Base-by-base conservation (phyloP, 1,284 basidiomycete genomes). In the Agroathelia rolfsii region DNA sequence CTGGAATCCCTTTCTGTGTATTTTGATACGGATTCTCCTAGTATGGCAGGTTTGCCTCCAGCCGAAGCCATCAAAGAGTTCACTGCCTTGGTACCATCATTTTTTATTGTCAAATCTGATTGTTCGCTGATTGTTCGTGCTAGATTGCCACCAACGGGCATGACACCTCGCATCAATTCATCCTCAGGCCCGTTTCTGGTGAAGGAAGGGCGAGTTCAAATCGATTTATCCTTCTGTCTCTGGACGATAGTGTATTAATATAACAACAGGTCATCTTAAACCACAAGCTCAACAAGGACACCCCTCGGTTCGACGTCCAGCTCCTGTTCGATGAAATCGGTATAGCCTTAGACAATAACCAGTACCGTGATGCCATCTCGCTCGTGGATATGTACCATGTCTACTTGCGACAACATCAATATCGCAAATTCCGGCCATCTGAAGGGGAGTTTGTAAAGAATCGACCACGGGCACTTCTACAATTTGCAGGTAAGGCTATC, bases 311-410 rank as follows among this genome's bases (percentile, higher is more conserved):
- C 45, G 93, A 98, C 48, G 75, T 89, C 1, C 80, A 92, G 49
- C 69, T 98, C 17, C 63, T 85, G 12, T 98, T 99, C 52, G 81
- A 96, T 47, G 89, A 97, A 57, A 92, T 99, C 35, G 93, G 86
- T 5, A 80, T 99, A 37, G 73, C 84, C 8, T 62, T 99, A 37
- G 94, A 99, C 52, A 80, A 92, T 44, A 77, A 94, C 45, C 96
- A 99, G 58, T 99, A 98, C 54, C 77, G 90, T 28, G 92, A 98
- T 55, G 78, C 75, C 9, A 87, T 99, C 41, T 94, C 88, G 13
- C 74, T 98, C 33, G 67, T 93, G 40, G 94, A 99, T 54, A 89
- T 97, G 68, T 97, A 96, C 59, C 94, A 98, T 53, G 86, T 98
- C 43, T 97, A 94, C 59, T 72, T 81, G 29, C 78, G 95, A 34